Percentiles rank a stretch among this genome's conserved stretches.
phyloP scores from a whole-genome alignment of 441 rosid species.

The Populus tomentosa region DNA sequence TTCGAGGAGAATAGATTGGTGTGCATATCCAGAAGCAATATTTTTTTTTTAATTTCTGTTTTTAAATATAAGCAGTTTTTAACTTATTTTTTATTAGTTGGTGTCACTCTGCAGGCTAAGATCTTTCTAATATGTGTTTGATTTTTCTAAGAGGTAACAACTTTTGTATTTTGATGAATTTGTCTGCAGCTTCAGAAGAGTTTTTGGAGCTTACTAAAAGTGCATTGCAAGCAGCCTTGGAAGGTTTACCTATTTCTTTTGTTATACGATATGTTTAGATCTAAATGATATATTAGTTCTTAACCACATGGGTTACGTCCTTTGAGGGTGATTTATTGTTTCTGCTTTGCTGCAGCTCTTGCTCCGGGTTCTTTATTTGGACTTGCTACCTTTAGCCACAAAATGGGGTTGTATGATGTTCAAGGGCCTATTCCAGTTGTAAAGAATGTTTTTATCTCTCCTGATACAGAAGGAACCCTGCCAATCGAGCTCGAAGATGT shows the following conservation, averaged over 20 bases:
- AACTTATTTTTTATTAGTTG: background rate
- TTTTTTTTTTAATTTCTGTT: background rate
- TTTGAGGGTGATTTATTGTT: constrained; percentile 7
- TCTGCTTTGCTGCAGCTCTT: constrained; percentile 51
- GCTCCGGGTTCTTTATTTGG: constrained; percentile 87
- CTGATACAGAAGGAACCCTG: constrained; percentile 62
- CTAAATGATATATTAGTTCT: constrained; percentile 2
- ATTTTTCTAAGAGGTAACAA: background rate
- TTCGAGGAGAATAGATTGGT: background rate
- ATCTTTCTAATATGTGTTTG: background rate
- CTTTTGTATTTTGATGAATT: background rate
- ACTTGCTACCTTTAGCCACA: constrained; percentile 90
- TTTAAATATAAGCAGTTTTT: background rate
- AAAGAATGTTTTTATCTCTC: constrained; percentile 81
- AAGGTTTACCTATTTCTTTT: constrained; percentile 44
- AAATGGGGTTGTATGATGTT: constrained; percentile 88
- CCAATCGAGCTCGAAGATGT: constrained; percentile 84
- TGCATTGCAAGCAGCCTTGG: constrained; percentile 83
- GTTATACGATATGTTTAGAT: background rate
- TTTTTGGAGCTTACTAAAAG: constrained; percentile 95
- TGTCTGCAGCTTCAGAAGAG: constrained; percentile 86
- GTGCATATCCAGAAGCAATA: background rate
- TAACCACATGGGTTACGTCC: background rate
- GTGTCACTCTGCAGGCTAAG: background rate
- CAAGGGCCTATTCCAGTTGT: constrained; percentile 92